These are phyloP conservation scores for Pseudogymnoascus sp. DNA, from an alignment of 2,329 filamentous ascomycete genomes.

Conservation along the genomic window DNA sequence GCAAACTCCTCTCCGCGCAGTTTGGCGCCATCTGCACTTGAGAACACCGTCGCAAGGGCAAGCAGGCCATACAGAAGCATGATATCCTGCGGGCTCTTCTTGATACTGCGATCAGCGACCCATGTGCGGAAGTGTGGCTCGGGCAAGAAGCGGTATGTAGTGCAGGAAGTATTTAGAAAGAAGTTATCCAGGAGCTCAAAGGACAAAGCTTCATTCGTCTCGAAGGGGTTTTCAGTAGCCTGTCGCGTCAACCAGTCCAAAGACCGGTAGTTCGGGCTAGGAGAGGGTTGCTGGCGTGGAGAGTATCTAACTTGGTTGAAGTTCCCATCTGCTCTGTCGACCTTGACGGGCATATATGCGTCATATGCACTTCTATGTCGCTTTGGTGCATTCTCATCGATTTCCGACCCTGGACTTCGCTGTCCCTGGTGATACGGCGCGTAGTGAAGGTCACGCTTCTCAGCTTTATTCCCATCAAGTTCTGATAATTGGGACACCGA, in stretches of 20 bases:
- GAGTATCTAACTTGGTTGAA: neutral
- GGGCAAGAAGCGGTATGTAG: conserved; percentile 50
- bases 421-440: conserved; percentile 25
- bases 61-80: conserved; percentile 56
- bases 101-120: conserved; percentile 37
- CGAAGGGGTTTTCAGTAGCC: conserved; percentile 42
- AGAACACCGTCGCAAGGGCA: conserved; percentile 50
- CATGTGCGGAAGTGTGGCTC: conserved; percentile 46
- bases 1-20: conserved; percentile 41
- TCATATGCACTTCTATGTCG: conserved; percentile 26
- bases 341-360: conserved; percentile 19
- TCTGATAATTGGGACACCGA: conserved; percentile 26
- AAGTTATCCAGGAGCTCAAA: conserved; percentile 47
- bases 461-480: conserved; percentile 23
- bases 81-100: conserved; percentile 46
- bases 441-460: conserved; percentile 22
- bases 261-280: neutral
- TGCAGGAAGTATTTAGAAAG: conserved; percentile 49
- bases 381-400: conserved; percentile 21
- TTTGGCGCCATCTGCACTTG: conserved; percentile 37
- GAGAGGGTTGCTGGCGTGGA: conserved; percentile 8
- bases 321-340: neutral
- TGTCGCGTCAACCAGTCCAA: conserved; percentile 27
- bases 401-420: conserved; percentile 24
- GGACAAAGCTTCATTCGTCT: conserved; percentile 41